Evolutionary conservation across 805 yeast species (phyloP), one percentile per base, ranked within the genome.

Genomic region (Starmerella bombicola): DNA sequence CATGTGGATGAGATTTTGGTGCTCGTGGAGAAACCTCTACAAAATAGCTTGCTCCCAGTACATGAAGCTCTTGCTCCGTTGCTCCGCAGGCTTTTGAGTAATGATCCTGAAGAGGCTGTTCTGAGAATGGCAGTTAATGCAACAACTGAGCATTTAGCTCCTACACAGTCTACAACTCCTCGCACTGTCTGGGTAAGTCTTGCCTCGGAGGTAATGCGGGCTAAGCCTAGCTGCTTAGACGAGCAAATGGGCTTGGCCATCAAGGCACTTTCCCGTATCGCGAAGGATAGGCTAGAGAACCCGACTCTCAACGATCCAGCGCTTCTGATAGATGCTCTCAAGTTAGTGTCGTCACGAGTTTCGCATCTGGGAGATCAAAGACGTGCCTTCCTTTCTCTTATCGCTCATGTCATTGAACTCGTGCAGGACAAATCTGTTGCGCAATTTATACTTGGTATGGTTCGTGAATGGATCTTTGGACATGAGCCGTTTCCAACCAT

Each of bases 351-450:
- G 0, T 70, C 73, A 67, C 73, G 96, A 49, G 82, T 91, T 4
- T 74, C 93, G 0, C 70, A 73, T n/a, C 65, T 93, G 20, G 96
- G 95, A 4, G 99, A 91, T 52, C 95, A 88, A 54, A 73, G 98
- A 45, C 71, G 98, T 38, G 76, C 86, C 20, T 91, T 86, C 57
- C 62, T 91, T 47, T 77, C 93, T 0, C 65, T 86, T 5, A 67
- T 91, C 41, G 95, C 95, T 0, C 93, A 88, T 51, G 66, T 88
- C 48, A 81, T 91, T 48, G 98, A 91, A 52, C 70, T 94, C 29
- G 81, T 95, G 0, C 69, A 74, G 44, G 95, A 86, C 53, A 76
- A 76, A 45, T 75, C 71, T 19, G 71, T 91, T 7, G 65, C 86
- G 45, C 73, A 73, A 45, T 79, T 78, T 54, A 80, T 91, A 34